Evolutionary conservation across 2,329 filamentous ascomycete genomes (phyloP).

Genomic region (Penicillium sp.): DNA sequence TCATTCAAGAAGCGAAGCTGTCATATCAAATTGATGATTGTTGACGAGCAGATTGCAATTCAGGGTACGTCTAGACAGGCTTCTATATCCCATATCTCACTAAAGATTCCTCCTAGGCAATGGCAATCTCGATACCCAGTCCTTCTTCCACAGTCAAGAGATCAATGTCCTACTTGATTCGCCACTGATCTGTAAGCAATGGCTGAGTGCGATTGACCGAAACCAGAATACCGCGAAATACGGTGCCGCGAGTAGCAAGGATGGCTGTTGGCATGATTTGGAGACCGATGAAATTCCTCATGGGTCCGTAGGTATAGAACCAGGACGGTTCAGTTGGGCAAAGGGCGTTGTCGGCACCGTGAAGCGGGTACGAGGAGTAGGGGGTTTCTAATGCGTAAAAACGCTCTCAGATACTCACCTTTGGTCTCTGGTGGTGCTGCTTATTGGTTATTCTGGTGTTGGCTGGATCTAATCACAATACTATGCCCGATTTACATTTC

Average conservation of each 20-base stretch:
- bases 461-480: no score
- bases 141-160: slow-evolving; percentile 73
- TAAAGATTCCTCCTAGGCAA: slow-evolving; percentile 43
- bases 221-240: slow-evolving; percentile 65
- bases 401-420: no score
- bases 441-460: no score
- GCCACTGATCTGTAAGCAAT: slow-evolving; percentile 54
- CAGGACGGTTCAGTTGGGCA: slow-evolving; percentile 55
- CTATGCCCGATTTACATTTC: no score
- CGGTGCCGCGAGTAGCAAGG: slow-evolving; percentile 50
- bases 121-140: slow-evolving; percentile 77
- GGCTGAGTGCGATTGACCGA: slow-evolving; percentile 57
- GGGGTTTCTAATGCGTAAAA: slow-evolving; percentile 45
- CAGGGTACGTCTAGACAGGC: slow-evolving; percentile 44
- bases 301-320: slow-evolving; percentile 51
- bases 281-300: slow-evolving; percentile 45
- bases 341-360: slow-evolving; percentile 56
- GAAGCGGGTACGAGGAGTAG: slow-evolving; percentile 54
- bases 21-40: slow-evolving; percentile 73
- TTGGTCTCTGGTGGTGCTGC: no score
- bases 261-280: slow-evolving; percentile 60
- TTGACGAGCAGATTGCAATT: slow-evolving; percentile 64
- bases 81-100: neutral
- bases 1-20: slow-evolving; percentile 62
- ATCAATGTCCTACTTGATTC: slow-evolving; percentile 72